A percentile compares a stretch with the other conserved stretches of the same genome.
Conservation (phyloP, 208 protist genomes). For the Chromosphaera perkinsii region DNA sequence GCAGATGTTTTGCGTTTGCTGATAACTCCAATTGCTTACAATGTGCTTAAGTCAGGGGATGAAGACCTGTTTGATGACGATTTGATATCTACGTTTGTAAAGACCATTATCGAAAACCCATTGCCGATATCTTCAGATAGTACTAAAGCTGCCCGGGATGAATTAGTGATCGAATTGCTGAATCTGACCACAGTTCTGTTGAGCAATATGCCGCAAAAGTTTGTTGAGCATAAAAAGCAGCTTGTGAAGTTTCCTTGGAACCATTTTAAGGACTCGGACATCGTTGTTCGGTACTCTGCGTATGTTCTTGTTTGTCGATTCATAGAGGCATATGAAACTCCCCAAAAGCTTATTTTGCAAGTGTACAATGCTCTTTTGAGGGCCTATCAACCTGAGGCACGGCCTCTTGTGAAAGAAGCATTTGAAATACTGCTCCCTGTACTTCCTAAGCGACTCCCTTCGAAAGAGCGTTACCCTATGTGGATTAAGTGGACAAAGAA, state of each 20-base stretch:
- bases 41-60: too few species aligned
- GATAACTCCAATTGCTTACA: too few species aligned
- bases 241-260: conserved; percentile 71
- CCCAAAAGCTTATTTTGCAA: conserved; percentile 68
- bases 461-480: background rate
- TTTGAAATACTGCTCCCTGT: conserved; percentile 65
- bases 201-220: conserved; percentile 27
- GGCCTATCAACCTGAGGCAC: conserved; percentile 62
- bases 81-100: conserved; percentile 30
- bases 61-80: conserved; percentile 22
- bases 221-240: conserved; percentile 54
- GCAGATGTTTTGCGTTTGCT: too few species aligned
- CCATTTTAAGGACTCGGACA: conserved; percentile 67
- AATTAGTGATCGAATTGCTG: conserved; percentile 59
- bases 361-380: conserved; percentile 65
- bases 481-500: conserved; percentile 51
- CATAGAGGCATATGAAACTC: conserved; percentile 70
- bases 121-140: conserved; percentile 6
- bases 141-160: conserved; percentile 36
- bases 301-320: conserved; percentile 70
- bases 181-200: conserved; percentile 64
- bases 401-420: conserved; percentile 57
- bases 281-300: conserved; percentile 55
- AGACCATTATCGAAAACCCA: conserved; percentile 39
- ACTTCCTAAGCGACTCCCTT: conserved; percentile 45